These are phyloP conservation scores for Evansstolkia leycettana DNA, from an alignment of 495 filamentous ascomycete species.

Conservation along the genomic window DNA sequence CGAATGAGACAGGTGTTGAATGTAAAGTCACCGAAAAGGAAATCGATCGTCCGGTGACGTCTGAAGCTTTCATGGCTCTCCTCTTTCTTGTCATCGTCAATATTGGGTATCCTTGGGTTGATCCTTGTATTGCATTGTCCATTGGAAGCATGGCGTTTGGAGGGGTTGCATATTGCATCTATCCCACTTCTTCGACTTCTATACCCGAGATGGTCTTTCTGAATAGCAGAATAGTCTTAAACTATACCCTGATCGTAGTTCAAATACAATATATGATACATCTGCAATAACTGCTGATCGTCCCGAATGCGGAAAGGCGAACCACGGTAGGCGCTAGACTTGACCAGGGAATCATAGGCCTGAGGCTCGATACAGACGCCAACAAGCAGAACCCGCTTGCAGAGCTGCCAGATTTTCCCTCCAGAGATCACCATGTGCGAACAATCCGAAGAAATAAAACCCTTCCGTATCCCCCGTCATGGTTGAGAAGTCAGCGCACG, in stretches of 20 bases:
- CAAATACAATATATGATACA: not conserved
- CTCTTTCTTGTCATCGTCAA: too few relatives aligned
- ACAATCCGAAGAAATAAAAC: not conserved
- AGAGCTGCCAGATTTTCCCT: not conserved
- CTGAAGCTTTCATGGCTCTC: too few relatives aligned
- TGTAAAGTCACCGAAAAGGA: conserved; percentile 26
- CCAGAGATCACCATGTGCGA: not conserved
- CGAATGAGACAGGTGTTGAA: conserved; percentile 35
- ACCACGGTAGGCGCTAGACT: conserved; percentile 8
- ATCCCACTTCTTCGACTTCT: too few relatives aligned
- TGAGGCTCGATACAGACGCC: not conserved
- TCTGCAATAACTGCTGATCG: not conserved
- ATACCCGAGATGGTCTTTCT: too few relatives aligned
- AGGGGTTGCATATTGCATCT: too few relatives aligned
- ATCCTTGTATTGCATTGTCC: not conserved
- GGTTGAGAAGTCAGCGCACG: not conserved
- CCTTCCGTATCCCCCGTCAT: not conserved
- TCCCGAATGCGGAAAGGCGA: too few relatives aligned
- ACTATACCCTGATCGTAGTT: too few relatives aligned
- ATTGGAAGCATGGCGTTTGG: not conserved
- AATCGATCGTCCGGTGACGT: conserved; percentile 8
- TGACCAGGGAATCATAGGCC: not conserved
- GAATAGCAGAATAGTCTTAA: too few relatives aligned
- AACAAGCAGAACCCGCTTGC: not conserved
- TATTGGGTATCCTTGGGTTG: too few relatives aligned